Evolutionary conservation across 441 rosid species (phyloP).

Genomic region (Populus trichocarpa): DNA sequence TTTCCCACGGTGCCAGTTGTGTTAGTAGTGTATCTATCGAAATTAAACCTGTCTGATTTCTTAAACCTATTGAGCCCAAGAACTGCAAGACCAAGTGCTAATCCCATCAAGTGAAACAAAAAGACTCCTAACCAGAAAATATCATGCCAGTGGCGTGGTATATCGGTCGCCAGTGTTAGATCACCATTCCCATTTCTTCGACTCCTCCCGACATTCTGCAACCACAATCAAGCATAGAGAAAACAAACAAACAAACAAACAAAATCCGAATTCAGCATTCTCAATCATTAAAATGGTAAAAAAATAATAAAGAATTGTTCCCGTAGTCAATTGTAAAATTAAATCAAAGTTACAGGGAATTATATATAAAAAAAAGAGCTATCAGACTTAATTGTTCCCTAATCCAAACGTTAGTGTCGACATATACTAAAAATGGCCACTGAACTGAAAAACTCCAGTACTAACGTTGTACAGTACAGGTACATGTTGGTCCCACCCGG

Average conservation of each 20-base stretch:
- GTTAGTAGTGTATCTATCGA: constrained; percentile 48
- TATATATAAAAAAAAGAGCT: too few species aligned
- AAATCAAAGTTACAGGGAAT: not conserved
- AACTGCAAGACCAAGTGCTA: constrained; percentile 57
- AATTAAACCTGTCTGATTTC: constrained; percentile 67
- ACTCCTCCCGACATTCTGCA: constrained; percentile 63
- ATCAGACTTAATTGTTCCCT: not conserved
- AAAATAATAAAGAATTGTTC: not conserved
- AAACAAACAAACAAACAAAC: not conserved
- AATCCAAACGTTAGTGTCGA: not conserved
- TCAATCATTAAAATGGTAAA: not conserved
- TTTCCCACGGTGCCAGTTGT: constrained; percentile 29
- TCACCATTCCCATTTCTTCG: constrained; percentile 47
- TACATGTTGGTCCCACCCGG: not conserved
- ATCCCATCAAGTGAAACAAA: constrained; percentile 56
- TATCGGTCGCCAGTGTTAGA: constrained; percentile 40
- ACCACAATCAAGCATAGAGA: constrained; percentile 5
- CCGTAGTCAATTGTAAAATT: not conserved
- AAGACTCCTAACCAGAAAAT: constrained; percentile 86
- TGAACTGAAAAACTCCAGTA: not conserved
- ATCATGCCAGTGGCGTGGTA: constrained; percentile 83
- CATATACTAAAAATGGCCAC: not conserved
- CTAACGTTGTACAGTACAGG: not conserved
- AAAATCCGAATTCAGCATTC: not conserved
- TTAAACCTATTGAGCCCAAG: constrained; percentile 77